Percentiles rank a stretch among this genome's conserved stretches.
phyloP scores from a whole-genome alignment of 257 asterid species.

The Forsythia viridissima region DNA sequence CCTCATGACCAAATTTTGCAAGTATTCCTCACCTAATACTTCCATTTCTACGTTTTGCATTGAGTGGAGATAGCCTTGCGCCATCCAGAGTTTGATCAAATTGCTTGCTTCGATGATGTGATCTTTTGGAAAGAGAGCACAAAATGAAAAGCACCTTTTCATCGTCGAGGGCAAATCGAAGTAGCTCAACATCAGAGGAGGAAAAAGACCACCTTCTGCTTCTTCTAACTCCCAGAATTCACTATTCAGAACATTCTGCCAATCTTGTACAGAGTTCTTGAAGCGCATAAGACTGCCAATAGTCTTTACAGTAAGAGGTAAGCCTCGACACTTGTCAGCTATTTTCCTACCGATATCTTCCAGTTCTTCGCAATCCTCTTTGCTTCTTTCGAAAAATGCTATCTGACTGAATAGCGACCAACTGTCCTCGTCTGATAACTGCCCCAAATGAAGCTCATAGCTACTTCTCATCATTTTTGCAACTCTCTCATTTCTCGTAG shows the following conservation, averaged over 20 bases:
- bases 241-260: slow-evolving; percentile 39
- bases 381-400: slow-evolving; percentile 31
- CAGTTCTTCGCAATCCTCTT: slow-evolving; percentile 23
- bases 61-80: slow-evolving; percentile 46
- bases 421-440: slow-evolving; percentile 31
- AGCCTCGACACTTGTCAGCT: slow-evolving; percentile 42
- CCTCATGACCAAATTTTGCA: slow-evolving; percentile 43
- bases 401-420: slow-evolving; percentile 46
- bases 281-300: slow-evolving; percentile 37
- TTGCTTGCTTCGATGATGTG: slow-evolving; percentile 38
- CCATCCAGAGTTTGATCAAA: slow-evolving; percentile 56
- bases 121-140: slow-evolving; percentile 51
- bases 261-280: slow-evolving; percentile 34
- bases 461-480: slow-evolving; percentile 46
- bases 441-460: slow-evolving; percentile 32
- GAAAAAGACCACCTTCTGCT: slow-evolving; percentile 37
- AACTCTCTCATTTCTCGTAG: slow-evolving; percentile 42
- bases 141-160: slow-evolving; percentile 50
- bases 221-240: slow-evolving; percentile 44
- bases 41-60: slow-evolving; percentile 36
- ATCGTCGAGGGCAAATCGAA: slow-evolving; percentile 36
- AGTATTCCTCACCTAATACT: slow-evolving; percentile 34
- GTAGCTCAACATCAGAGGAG: slow-evolving; percentile 53
- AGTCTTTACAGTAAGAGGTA: slow-evolving; percentile 47
- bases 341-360: slow-evolving; percentile 37